Evolutionary conservation across 257 asterid species (phyloP).

Genomic region (Nemophila menziesii): DNA sequence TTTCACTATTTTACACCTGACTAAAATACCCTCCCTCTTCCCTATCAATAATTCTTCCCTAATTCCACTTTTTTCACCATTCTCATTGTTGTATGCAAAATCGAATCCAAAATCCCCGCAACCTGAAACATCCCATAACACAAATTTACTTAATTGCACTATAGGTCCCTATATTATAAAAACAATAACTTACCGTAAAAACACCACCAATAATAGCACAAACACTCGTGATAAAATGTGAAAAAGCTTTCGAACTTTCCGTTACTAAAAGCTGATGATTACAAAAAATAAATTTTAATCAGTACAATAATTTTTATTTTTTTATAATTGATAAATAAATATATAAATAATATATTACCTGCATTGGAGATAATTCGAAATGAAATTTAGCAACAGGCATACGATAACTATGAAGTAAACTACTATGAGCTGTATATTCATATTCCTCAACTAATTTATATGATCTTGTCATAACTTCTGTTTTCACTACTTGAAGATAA

Average conservation of each 20-base stretch:
- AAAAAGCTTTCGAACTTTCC: constrained; percentile 46
- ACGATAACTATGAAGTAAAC: constrained; percentile 63
- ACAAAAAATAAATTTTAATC: constrained; percentile 8
- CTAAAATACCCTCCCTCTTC: constrained; percentile 3
- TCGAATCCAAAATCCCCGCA: constrained; percentile 64
- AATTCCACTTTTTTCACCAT: constrained; percentile 57
- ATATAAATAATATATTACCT: constrained; percentile 31
- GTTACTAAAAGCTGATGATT: constrained; percentile 53
- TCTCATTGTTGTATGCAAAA: constrained; percentile 50
- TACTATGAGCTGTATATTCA: constrained; percentile 93
- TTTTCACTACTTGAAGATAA: constrained; percentile 86
- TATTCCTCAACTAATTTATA: constrained; percentile 77
- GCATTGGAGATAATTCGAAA: constrained; percentile 87
- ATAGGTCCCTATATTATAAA: too few species aligned
- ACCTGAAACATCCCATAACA: constrained; percentile 35
- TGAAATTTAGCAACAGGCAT: constrained; percentile 85
- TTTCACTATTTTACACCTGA: background rate
- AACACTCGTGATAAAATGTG: constrained; percentile 58
- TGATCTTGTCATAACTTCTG: constrained; percentile 81
- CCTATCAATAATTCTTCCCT: constrained; percentile 55
- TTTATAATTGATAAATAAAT: too few species aligned
- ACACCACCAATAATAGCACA: constrained; percentile 79
- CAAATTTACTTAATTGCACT: background rate
- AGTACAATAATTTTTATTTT: too few species aligned
- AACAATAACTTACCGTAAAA: constrained; percentile 49